Base-by-base conservation (phyloP, 1,284 basidiomycete genomes). In the Rhodotorula sp. region DNA sequence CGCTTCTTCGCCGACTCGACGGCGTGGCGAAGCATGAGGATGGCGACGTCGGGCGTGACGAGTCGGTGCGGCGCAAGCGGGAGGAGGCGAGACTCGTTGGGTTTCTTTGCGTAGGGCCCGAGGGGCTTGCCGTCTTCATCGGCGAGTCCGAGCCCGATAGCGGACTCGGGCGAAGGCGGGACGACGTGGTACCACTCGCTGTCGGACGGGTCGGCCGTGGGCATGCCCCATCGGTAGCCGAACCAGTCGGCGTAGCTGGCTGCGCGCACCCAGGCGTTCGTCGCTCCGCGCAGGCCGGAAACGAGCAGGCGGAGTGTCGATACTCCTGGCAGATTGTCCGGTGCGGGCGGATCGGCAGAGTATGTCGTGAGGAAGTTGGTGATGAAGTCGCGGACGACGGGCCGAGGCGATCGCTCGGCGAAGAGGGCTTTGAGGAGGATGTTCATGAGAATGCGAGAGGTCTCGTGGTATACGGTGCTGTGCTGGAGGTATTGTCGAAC, bases 401-500 rank as follows among this genome's bases (percentile, higher is more conserved):
- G 16, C 2, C 22, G 6, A 0, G 59, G 11, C 20, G 59, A 16
- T 1, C 52, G 44, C 20, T 67, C 50, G 47, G 44, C 28, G 48
- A 62, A 64, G 51, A 74, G 70, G 11, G 63, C 37, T 20, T 66
- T 66, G 40, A 72, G 65, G 40, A 74, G 66, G 50, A 69, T 64
- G 62, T 74, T 68, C 59, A 74, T 64, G 1, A 74, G 54, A 30
- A 67, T 59, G 60, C 70, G 24, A 20, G 69, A 62, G 26, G 73
- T 68, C 34, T 51, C n/a, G 48, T 68, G 46, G 65, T 68, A 72
- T 1, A 30, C 1, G 20, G 59, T 31, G 46, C 24, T 51, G 1
- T 22, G 31, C 2, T 13, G 15, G 6, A 28, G 34, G 26, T 37
- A 52, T 30, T 28, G 51, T 15, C n/a, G 51, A 15, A 52, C 51